A percentile compares a stretch with the other conserved stretches of the same genome.
phyloP scores from a whole-genome alignment of 2,329 filamentous ascomycete species.

The Daldinia sp. region DNA sequence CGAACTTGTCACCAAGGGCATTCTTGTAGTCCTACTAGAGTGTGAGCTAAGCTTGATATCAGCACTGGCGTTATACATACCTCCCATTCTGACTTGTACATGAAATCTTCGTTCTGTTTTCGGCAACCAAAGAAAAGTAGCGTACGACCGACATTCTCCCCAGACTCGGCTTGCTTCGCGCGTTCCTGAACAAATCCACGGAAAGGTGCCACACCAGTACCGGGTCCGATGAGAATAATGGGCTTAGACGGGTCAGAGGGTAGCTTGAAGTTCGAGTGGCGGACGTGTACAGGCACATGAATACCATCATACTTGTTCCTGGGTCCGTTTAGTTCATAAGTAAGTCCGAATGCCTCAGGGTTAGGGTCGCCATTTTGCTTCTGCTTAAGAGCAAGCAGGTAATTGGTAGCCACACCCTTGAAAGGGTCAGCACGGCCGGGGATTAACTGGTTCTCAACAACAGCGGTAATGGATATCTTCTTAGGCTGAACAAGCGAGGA shows the following conservation, averaged over 20 bases:
- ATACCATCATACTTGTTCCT: conserved; percentile 98
- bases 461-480: conserved; percentile 93
- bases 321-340: conserved; percentile 88
- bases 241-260: conserved; percentile 95
- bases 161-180: conserved; percentile 82
- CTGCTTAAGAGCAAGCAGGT: conserved; percentile 92
- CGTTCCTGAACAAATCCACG: conserved; percentile 95
- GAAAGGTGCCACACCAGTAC: conserved; percentile 97
- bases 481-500: conserved; percentile 94
- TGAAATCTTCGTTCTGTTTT: conserved; percentile 86
- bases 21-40: conserved; percentile 79
- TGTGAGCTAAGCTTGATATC: conserved; percentile 45
- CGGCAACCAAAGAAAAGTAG: conserved; percentile 96
- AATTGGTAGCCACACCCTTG: conserved; percentile 97
- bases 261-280: conserved; percentile 99
- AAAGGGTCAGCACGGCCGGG: conserved; percentile 82
- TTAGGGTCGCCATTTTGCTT: conserved; percentile 92
- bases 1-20: conserved; percentile 86
- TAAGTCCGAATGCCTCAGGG: conserved; percentile 84
- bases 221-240: conserved; percentile 94
- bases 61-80: conserved; percentile 65
- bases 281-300: conserved; percentile 93
- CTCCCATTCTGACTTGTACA: conserved; percentile 93
- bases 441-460: conserved; percentile 86
- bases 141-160: conserved; percentile 86